phyloP scores from a whole-genome alignment of 345 rosid species.

The Physaria fendleri region DNA sequence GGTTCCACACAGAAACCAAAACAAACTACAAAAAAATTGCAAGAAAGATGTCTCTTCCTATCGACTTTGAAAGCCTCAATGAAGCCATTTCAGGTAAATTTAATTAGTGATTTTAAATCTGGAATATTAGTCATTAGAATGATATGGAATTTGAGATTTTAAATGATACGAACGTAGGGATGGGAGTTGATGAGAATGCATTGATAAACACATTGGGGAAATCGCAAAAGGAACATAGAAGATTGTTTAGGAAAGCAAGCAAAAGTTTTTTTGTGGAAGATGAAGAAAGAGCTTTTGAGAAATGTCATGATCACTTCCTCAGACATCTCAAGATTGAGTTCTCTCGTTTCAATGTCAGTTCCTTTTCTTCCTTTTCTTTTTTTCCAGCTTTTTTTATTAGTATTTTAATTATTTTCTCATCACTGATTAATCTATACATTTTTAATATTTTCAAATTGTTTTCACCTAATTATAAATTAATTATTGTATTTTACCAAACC shows the following conservation, averaged over 20 bases:
- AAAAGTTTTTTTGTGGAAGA: constrained; percentile 59
- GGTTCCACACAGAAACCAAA: neutral
- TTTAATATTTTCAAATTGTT: neutral
- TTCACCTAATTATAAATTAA: neutral
- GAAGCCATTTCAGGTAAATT: constrained; percentile 65
- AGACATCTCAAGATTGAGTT: constrained; percentile 65
- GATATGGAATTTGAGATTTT: neutral
- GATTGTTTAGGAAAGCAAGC: constrained; percentile 44
- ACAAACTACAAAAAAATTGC: neutral
- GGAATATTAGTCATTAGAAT: neutral
- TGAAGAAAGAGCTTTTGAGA: constrained; percentile 58
- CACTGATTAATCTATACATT: too few species aligned
- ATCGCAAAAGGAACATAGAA: constrained; percentile 50
- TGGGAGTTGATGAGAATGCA: constrained; percentile 77
- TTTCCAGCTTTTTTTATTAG: neutral
- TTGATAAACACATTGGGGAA: constrained; percentile 49
- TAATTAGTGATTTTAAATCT: neutral
- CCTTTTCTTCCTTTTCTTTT: neutral
- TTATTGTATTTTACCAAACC: neutral
- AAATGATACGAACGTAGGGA: constrained; percentile 30
- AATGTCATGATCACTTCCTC: constrained; percentile 51
- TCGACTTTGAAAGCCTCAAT: constrained; percentile 40
- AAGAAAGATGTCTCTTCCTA: constrained; percentile 49
- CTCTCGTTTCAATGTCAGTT: constrained; percentile 63
- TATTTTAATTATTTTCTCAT: neutral